Evolutionary conservation across 2,329 filamentous ascomycete species (phyloP), one percentile per base, ranked within the genome.

Genomic region (Fusarium burgessii): DNA sequence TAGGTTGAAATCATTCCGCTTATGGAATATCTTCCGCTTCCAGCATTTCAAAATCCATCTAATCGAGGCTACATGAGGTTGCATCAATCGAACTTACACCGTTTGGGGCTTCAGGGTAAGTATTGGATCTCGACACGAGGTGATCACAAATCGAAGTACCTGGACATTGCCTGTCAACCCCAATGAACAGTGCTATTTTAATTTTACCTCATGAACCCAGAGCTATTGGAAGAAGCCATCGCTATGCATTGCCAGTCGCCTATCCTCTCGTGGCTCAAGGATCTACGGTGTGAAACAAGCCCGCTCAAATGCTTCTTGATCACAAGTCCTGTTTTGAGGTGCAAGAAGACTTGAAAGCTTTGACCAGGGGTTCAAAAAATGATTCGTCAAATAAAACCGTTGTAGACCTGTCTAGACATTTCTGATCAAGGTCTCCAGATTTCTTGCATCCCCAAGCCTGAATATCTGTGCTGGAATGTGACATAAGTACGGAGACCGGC

Each of bases 1-100:
- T 11, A 4, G 33, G 9, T 7, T 33, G 15, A 23, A 17, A 35
- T 7, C 15, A 2, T 17, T 23, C 17, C 13, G 6, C 17, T 18
- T 33, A 7, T 49, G 10, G 7, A 23, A 3, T 2, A 2, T 2
- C 3, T 13, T 12, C 2, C n/a, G 3, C n/a, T 3, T 7, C 18
- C 18, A 6, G 9, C 2, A 23, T 33, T 33, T 5, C 23, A 18
- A 23, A 6, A 33, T 49, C 18, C 46, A 33, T n/a, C n/a, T 49
- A 18, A 8, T 18, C 6, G 18, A 49, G 18, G 15, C 5, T 29
- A 2, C 13, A 6, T 10, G 12, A 18, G 6, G 10, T 14, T 35
- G 4, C 8, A 11, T 23, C 11, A 35, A 11, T 23, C 18, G 5
- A 2, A 11, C 7, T 18, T 25, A 29, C 12, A 50, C 13, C 20